Evolutionary conservation across 768 basidiomycete genomes (phyloP).

Genomic region (Trametes maxima): DNA sequence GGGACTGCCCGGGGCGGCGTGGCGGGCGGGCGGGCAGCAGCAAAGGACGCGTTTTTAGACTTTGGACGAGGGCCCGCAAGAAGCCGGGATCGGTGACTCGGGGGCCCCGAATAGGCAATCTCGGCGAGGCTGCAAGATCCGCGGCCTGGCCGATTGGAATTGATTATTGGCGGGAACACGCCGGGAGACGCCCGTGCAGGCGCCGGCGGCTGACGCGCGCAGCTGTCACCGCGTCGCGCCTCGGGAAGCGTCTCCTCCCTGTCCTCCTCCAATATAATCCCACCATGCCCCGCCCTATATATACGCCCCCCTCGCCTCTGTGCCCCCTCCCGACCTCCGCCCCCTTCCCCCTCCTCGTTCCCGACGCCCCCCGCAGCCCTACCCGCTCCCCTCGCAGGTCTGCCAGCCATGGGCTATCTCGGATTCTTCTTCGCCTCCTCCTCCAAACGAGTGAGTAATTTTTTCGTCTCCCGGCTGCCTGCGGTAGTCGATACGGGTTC

Average conservation of each 20-base stretch:
- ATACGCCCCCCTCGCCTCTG: constrained; percentile 1
- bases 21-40: background rate
- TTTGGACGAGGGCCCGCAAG: constrained; percentile 7
- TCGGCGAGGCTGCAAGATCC: constrained; percentile 13
- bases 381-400: background rate
- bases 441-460: constrained; percentile 5
- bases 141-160: constrained; percentile 17
- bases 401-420: constrained; percentile 21
- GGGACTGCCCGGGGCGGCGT: background rate
- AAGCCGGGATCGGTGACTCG: constrained; percentile 8
- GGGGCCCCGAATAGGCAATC: background rate
- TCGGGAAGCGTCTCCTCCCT: constrained; percentile 1
- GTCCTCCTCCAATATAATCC: constrained; percentile 2
- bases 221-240: constrained; percentile 8
- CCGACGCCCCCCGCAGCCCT: constrained; percentile 12
- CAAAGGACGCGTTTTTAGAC: constrained; percentile 5
- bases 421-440: constrained; percentile 17
- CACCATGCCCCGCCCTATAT: constrained; percentile 6
- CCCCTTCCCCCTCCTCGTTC: constrained; percentile 7
- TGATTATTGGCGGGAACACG: background rate
- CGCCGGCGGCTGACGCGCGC: background rate
- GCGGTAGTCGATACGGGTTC: background rate
- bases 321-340: constrained; percentile 10
- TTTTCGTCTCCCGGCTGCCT: too few relatives aligned
- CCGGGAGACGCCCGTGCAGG: background rate